Conservation (phyloP, 2,329 filamentous ascomycete genomes). For the Talaromyces sp. region DNA sequence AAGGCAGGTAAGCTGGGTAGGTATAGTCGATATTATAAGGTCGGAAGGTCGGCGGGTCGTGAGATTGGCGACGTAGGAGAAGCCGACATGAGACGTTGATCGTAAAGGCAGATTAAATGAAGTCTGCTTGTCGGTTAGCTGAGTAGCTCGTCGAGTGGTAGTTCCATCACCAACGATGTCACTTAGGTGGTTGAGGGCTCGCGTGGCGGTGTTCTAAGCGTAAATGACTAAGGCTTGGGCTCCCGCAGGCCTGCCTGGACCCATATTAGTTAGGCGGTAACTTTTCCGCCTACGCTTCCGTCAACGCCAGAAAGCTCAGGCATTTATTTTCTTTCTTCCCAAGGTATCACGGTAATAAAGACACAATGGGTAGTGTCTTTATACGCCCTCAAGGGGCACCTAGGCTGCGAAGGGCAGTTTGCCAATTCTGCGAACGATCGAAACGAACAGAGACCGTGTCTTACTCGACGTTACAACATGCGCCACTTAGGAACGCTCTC, state of each 20-base stretch:
- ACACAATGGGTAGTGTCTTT: slow-evolving; percentile 36
- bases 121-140: background rate
- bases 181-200: slow-evolving; percentile 7
- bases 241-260: background rate
- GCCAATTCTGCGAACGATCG: slow-evolving; percentile 40
- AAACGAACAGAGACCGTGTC: slow-evolving; percentile 23
- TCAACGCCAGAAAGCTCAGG: slow-evolving; percentile 8
- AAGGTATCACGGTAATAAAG: background rate
- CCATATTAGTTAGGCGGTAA: slow-evolving; percentile 10
- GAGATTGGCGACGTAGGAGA: background rate
- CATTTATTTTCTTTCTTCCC: background rate
- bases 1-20: slow-evolving; percentile 14
- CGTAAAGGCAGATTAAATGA: background rate
- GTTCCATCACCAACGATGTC: slow-evolving; percentile 1
- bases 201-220: slow-evolving; percentile 15
- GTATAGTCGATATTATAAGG: background rate
- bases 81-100: background rate
- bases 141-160: background rate
- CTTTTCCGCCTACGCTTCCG: slow-evolving; percentile 3
- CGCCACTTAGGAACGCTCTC: slow-evolving; percentile 3
- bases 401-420: slow-evolving; percentile 26
- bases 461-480: slow-evolving; percentile 17
- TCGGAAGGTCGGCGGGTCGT: background rate
- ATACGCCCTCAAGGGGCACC: slow-evolving; percentile 26
- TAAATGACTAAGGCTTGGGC: slow-evolving; percentile 4